A percentile compares a stretch with the other conserved stretches of the same genome.
phyloP scores from a whole-genome alignment of 2,329 filamentous ascomycete genomes.

The Pseudogymnoascus sp. region DNA sequence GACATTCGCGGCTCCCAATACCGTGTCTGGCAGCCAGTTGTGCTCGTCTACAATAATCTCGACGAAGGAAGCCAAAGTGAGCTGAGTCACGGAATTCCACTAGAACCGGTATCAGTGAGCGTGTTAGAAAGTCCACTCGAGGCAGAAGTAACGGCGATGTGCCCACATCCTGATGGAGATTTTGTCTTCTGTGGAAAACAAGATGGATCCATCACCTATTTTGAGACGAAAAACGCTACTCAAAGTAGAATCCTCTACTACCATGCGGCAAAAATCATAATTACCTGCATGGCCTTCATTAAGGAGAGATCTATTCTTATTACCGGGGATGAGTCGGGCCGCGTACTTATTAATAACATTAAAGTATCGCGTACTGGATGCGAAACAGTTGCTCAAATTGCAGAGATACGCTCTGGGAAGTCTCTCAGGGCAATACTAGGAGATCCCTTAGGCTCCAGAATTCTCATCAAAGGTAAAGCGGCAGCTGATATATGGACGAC shows the following conservation, averaged over 20 bases:
- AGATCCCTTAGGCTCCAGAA: background rate
- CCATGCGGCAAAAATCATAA: constrained; percentile 19
- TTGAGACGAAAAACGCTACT: constrained; percentile 17
- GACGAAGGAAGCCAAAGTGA: constrained; percentile 19
- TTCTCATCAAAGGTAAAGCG: background rate
- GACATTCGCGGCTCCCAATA: constrained; percentile 28
- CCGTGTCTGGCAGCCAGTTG: constrained; percentile 32
- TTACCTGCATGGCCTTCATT: constrained; percentile 19
- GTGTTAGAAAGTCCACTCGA: constrained; percentile 14
- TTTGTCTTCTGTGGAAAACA: constrained; percentile 24
- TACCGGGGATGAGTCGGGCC: constrained; percentile 25
- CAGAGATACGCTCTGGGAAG: background rate
- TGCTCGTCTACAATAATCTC: constrained; percentile 23
- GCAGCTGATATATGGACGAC: background rate
- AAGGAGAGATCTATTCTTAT: constrained; percentile 20
- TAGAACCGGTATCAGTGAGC: constrained; percentile 10
- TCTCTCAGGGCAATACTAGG: no score
- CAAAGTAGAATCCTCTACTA: constrained; percentile 19
- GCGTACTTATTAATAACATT: constrained; percentile 22
- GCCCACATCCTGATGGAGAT: constrained; percentile 15
- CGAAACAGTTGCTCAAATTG: background rate
- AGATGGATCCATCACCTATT: constrained; percentile 23
- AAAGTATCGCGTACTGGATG: background rate
- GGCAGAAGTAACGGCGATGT: constrained; percentile 21
- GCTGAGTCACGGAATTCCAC: constrained; percentile 8